These are phyloP conservation scores for Pichia californica DNA, from an alignment of 805 yeast genomes.

Conservation along the genomic window DNA sequence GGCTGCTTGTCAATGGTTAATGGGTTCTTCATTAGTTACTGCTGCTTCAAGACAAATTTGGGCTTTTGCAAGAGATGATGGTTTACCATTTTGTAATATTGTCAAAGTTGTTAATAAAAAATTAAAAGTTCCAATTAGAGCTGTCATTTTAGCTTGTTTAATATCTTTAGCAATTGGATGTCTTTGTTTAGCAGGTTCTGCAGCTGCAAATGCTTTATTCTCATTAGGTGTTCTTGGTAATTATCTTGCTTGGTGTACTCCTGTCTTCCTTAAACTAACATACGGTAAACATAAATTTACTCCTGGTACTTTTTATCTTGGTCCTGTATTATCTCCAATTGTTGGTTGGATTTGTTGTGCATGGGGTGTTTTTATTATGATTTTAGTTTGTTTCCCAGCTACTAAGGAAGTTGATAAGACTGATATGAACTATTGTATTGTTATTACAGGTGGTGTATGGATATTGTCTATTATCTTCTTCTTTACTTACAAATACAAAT, in stretches of 20 bases:
- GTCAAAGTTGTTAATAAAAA: constrained; percentile 49
- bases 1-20: constrained; percentile 53
- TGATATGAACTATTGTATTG: constrained; percentile 33
- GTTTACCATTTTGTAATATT: constrained; percentile 52
- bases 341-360: constrained; percentile 40
- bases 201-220: constrained; percentile 62
- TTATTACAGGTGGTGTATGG: constrained; percentile 29
- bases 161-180: constrained; percentile 46
- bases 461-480: constrained; percentile 20
- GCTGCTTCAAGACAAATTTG: constrained; percentile 67
- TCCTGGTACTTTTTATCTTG: constrained; percentile 62
- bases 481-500: constrained; percentile 20
- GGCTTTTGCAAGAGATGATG: constrained; percentile 73
- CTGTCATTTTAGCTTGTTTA: constrained; percentile 45
- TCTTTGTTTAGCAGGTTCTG: constrained; percentile 45
- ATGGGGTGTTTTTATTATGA: constrained; percentile 45
- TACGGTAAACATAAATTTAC: constrained; percentile 41
- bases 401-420: constrained; percentile 28
- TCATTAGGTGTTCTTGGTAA: constrained; percentile 54
- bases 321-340: constrained; percentile 38
- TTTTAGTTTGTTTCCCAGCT: constrained; percentile 55
- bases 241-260: constrained; percentile 54
- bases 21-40: constrained; percentile 55
- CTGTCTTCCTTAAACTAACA: constrained; percentile 45
- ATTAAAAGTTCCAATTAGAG: constrained; percentile 53